Conservation (phyloP, 768 basidiomycete genomes). For the Cubamyces lactineus region DNA sequence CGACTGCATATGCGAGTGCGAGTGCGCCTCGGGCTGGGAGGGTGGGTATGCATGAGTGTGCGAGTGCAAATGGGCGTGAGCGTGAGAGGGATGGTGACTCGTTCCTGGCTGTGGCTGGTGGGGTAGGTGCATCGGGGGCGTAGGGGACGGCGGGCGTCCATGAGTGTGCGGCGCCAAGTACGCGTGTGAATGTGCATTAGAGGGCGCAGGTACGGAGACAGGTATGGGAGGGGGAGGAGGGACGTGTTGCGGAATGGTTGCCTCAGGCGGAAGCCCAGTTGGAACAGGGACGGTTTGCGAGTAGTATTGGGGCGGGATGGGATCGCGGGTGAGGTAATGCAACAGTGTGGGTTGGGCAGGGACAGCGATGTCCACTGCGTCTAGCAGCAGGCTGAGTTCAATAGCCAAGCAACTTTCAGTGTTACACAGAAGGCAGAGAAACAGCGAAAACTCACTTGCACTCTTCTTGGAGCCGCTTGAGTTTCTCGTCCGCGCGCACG, state of each 20-base stretch:
- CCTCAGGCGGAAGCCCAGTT: slow-evolving; percentile 9
- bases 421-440: background rate
- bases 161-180: background rate
- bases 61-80: background rate
- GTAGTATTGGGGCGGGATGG: slow-evolving; percentile 33
- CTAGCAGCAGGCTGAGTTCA: slow-evolving; percentile 31
- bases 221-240: background rate
- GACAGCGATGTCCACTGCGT: slow-evolving; percentile 37
- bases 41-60: background rate
- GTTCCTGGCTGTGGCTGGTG: background rate
- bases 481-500: slow-evolving; percentile 31
- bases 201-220: background rate
- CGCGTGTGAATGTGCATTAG: background rate
- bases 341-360: slow-evolving; percentile 32
- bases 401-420: background rate
- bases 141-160: background rate
- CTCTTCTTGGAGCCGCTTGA: slow-evolving; percentile 33
- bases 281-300: slow-evolving; percentile 27
- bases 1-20: slow-evolving; percentile 4
- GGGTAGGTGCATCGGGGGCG: slow-evolving; percentile 1
- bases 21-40: slow-evolving; percentile 3
- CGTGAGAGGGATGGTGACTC: background rate
- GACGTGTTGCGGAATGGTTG: slow-evolving; percentile 9
- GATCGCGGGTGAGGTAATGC: slow-evolving; percentile 33
- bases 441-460: slow-evolving; percentile 32